A percentile compares a stretch with the other conserved stretches of the same genome.
phyloP scores from a whole-genome alignment of 108 stramenopile species.

The Cyclotella atomus region DNA sequence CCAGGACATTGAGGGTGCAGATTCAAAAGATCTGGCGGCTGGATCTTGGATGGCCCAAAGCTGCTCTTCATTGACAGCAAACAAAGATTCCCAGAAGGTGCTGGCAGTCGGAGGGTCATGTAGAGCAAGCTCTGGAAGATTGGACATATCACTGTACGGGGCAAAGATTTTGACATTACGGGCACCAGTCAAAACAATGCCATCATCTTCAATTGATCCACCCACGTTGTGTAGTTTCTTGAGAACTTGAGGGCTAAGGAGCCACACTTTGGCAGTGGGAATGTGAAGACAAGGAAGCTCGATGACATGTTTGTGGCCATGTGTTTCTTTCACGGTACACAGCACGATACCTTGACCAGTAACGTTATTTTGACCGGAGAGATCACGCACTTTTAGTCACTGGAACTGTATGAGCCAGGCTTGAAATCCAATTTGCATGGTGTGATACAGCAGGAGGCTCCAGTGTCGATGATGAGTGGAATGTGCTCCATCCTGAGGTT shows the following conservation, averaged over 20 bases:
- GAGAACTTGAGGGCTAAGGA: constrained; percentile 40
- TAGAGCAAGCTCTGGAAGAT: too few species aligned
- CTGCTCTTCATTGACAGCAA: too few species aligned
- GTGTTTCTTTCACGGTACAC: constrained; percentile 1
- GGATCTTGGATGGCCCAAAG: too few species aligned
- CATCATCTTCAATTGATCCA: constrained; percentile 3
- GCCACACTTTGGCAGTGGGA: constrained; percentile 19
- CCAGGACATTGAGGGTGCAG: neutral
- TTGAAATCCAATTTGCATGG: constrained; percentile 18
- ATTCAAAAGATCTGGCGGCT: neutral
- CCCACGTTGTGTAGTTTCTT: constrained; percentile 25
- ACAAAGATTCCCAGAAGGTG: too few species aligned
- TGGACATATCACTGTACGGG: too few species aligned
- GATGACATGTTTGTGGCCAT: neutral
- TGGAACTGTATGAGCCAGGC: neutral
- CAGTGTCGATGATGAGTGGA: constrained; percentile 24
- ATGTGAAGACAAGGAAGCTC: constrained; percentile 26
- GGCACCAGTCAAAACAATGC: neutral
- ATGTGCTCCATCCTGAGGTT: too few species aligned
- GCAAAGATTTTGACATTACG: neutral
- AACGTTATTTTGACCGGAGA: constrained; percentile 19
- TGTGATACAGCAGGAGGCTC: constrained; percentile 29
- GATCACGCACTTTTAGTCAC: constrained; percentile 17
- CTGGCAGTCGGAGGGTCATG: too few species aligned
- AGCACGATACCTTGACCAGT: constrained; percentile 23